Conservation (phyloP, 2,329 filamentous ascomycete genomes). For the Aspergillus sp. region DNA sequence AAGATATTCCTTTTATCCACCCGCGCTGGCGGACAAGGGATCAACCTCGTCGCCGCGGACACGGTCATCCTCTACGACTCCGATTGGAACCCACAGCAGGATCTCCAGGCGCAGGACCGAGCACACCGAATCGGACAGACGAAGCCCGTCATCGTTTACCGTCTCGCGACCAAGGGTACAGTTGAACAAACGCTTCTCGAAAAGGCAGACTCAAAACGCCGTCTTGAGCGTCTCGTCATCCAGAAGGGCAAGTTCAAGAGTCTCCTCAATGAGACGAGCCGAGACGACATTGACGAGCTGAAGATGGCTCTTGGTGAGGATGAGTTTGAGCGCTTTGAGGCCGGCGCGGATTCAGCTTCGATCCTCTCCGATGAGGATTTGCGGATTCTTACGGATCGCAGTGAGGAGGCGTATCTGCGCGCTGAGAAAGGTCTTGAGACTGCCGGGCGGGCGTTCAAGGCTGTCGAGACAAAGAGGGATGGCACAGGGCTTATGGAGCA, state of each 20-base stretch:
- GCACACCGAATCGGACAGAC: slow-evolving; percentile 95
- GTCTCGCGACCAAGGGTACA: slow-evolving; percentile 88
- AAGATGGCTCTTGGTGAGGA: slow-evolving; percentile 70
- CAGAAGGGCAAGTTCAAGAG: slow-evolving; percentile 85
- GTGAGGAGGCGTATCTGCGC: slow-evolving; percentile 67
- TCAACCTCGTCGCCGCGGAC: slow-evolving; percentile 89
- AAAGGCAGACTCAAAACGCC: slow-evolving; percentile 87
- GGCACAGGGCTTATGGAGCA: slow-evolving; percentile 39
- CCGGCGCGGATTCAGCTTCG: slow-evolving; percentile 59
- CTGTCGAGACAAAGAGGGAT: slow-evolving; percentile 76
- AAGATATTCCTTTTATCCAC: slow-evolving; percentile 89
- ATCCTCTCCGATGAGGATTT: slow-evolving; percentile 78
- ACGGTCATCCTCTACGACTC: slow-evolving; percentile 91
- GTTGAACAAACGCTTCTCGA: slow-evolving; percentile 87
- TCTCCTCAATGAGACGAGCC: slow-evolving; percentile 59
- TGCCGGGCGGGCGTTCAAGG: slow-evolving; percentile 62
- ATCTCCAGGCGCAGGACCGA: slow-evolving; percentile 93
- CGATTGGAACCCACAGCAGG: slow-evolving; percentile 96
- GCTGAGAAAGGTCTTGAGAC: slow-evolving; percentile 78
- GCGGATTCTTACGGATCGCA: slow-evolving; percentile 76
- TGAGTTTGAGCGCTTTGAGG: slow-evolving; percentile 69
- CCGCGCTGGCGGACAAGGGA: slow-evolving; percentile 89
- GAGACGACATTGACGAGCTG: slow-evolving; percentile 63
- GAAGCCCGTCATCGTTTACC: slow-evolving; percentile 87
- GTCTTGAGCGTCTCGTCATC: slow-evolving; percentile 93